phyloP scores from a whole-genome alignment of 2,329 filamentous ascomycete species.

The Talaromyces sp. region DNA sequence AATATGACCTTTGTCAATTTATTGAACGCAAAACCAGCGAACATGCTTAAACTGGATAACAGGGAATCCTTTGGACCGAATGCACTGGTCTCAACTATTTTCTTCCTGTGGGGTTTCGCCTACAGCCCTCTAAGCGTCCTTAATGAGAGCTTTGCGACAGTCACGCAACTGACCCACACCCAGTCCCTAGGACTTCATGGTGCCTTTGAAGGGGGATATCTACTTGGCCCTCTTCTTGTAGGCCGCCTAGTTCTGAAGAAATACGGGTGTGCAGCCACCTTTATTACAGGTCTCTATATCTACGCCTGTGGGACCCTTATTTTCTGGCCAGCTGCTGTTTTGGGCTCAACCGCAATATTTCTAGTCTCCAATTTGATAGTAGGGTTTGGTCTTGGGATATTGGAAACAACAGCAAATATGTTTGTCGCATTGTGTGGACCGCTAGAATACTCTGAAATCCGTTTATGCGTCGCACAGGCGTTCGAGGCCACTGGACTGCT shows the following conservation, averaged over 20 bases:
- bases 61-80: constrained; percentile 2
- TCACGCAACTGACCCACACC: neutral
- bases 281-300: constrained; percentile 12
- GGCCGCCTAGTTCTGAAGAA: constrained; percentile 9
- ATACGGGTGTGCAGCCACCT: constrained; percentile 2
- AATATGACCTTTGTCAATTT: constrained; percentile 1
- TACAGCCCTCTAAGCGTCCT: neutral
- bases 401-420: constrained; percentile 5
- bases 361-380: constrained; percentile 10
- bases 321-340: constrained; percentile 8
- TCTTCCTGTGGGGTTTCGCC: constrained; percentile 11
- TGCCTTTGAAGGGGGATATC: constrained; percentile 3
- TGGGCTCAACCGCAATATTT: neutral
- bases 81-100: neutral
- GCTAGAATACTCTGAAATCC: constrained; percentile 6
- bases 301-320: constrained; percentile 3
- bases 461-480: constrained; percentile 48
- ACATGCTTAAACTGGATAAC: constrained; percentile 8
- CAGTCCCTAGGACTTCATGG: neutral
- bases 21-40: constrained; percentile 9
- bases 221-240: neutral
- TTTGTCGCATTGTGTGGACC: constrained; percentile 11
- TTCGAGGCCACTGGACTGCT: constrained; percentile 60
- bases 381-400: constrained; percentile 11
- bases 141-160: neutral